Evolutionary conservation across 768 basidiomycete genomes (phyloP).

Genomic region (Kwoniella botswanensis): DNA sequence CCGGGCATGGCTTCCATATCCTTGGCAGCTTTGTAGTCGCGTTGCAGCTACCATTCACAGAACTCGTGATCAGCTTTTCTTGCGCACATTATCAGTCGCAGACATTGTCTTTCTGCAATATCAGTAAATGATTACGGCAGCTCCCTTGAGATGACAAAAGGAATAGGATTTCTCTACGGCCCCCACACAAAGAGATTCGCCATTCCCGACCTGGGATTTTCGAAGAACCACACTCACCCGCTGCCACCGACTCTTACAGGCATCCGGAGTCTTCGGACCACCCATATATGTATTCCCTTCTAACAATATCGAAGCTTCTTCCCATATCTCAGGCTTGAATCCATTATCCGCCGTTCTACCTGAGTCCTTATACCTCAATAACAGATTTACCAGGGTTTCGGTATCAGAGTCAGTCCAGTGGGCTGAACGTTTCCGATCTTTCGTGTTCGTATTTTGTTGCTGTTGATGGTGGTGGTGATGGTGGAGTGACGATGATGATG

Average conservation of each 20-base stretch:
- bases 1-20: constrained; percentile 47
- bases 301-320: constrained; percentile 30
- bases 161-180: not conserved
- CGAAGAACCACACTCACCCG: constrained; percentile 24
- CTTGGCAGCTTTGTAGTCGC: constrained; percentile 44
- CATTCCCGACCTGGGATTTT: not conserved
- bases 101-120: too few species aligned
- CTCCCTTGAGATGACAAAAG: not conserved
- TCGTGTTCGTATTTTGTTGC: not conserved
- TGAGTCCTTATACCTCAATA: constrained; percentile 38
- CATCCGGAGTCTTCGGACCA: constrained; percentile 50
- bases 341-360: constrained; percentile 48
- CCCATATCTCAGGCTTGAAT: constrained; percentile 49
- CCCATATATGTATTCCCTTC: constrained; percentile 32
- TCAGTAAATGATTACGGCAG: not conserved
- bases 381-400: constrained; percentile 33
- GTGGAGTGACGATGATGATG: not conserved
- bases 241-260: constrained; percentile 52
- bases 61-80: too few species aligned
- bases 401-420: constrained; percentile 49
- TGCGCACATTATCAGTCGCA: too few species aligned
- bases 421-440: constrained; percentile 44
- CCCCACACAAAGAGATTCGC: not conserved
- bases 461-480: not conserved
- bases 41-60: constrained; percentile 29